These are phyloP conservation scores for Acaromyces ingoldii DNA, from an alignment of 1,284 basidiomycete species.

Conservation along the genomic window DNA sequence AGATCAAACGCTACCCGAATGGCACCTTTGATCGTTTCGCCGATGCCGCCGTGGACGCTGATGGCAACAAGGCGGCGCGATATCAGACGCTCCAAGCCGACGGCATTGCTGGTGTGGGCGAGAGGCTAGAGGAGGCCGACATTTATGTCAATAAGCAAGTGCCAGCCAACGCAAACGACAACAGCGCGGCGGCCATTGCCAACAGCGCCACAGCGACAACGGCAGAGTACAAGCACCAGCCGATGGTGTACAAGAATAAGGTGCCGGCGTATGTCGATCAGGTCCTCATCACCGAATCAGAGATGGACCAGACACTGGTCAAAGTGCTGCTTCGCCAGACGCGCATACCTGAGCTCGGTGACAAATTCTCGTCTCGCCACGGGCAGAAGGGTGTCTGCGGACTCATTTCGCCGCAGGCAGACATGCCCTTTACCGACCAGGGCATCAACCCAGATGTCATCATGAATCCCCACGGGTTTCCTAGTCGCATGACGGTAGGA, in stretches of 20 bases:
- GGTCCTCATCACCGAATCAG: conserved; percentile 90
- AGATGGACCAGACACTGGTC: conserved; percentile 87
- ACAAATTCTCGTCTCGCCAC: conserved; percentile 97
- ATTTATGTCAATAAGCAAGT: conserved; percentile 96
- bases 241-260: conserved; percentile 41
- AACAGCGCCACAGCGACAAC: conserved; percentile 10
- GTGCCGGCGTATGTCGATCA: conserved; percentile 94
- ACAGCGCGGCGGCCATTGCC: conserved; percentile 44
- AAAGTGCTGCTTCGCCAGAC: conserved; percentile 99
- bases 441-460: conserved; percentile 95
- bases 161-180: conserved; percentile 76
- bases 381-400: conserved; percentile 99
- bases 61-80: conserved; percentile 68
- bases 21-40: conserved; percentile 95
- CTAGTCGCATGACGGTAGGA: conserved; percentile 95
- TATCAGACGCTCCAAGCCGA: conserved; percentile 87
- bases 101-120: conserved; percentile 89
- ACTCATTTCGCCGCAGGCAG: conserved; percentile 94
- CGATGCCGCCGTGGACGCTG: conserved; percentile 77
- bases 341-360: conserved; percentile 88
- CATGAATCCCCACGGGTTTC: conserved; percentile 99
- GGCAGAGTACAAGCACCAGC: conserved; percentile 58
- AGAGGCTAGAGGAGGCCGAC: conserved; percentile 85
- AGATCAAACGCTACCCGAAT: conserved; percentile 93
- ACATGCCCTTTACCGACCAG: conserved; percentile 98